These are phyloP conservation scores for Boletus bicolor DNA, from an alignment of 768 basidiomycete species.

Conservation along the genomic window DNA sequence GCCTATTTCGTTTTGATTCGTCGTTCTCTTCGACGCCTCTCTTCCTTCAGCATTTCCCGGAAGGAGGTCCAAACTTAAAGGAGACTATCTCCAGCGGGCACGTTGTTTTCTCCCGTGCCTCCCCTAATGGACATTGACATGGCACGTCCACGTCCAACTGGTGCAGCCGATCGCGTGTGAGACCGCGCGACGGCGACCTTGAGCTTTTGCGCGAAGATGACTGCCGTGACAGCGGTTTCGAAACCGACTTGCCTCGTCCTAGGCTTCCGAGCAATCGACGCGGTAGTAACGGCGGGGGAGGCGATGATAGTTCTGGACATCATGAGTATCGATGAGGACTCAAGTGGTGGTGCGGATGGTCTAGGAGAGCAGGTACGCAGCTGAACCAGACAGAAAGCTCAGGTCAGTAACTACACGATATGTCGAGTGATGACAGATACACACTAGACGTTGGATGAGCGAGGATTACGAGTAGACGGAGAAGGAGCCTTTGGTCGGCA, in stretches of 20 bases:
- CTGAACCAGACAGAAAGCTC: neutral
- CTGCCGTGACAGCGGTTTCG: constrained; percentile 21
- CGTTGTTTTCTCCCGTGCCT: neutral
- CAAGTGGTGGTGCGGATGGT: neutral
- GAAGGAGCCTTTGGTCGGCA: neutral
- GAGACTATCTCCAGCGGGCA: neutral
- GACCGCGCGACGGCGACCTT: constrained; percentile 17
- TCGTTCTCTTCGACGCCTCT: neutral
- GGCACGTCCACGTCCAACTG: constrained; percentile 4
- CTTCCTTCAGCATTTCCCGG: neutral
- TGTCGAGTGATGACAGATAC: neutral
- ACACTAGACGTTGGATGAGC: constrained; percentile 1
- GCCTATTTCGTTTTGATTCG: neutral
- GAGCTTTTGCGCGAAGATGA: constrained; percentile 23
- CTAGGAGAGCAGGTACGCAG: neutral
- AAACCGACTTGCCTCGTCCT: constrained; percentile 18
- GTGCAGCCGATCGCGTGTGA: neutral
- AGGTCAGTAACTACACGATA: constrained; percentile 1
- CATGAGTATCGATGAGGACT: neutral
- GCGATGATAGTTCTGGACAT: neutral
- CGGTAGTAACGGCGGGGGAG: neutral
- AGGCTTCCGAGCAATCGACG: neutral
- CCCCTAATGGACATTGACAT: constrained; percentile 2
- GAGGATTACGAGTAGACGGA: neutral
- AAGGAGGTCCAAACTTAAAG: neutral